These are phyloP conservation scores for Pichia insulana DNA, from an alignment of 805 yeast species.

Conservation along the genomic window DNA sequence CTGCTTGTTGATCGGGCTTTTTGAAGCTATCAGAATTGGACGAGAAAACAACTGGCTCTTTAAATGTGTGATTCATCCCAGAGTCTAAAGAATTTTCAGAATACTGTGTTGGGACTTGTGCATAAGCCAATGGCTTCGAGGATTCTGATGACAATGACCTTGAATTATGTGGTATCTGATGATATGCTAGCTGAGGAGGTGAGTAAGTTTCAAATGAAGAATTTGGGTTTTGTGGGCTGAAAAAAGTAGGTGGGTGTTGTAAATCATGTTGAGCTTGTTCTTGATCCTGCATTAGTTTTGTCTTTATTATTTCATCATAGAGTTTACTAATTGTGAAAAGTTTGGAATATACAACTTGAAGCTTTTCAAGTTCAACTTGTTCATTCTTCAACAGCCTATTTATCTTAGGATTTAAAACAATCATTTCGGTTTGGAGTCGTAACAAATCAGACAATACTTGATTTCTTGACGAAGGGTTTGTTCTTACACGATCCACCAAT, in stretches of 20 bases:
- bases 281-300: conserved; percentile 30
- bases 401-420: conserved; percentile 60
- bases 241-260: no score
- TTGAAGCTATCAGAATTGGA: no score
- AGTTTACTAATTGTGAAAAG: conserved; percentile 64
- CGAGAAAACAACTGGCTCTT: no score
- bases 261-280: conserved; percentile 1
- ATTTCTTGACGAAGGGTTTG: conserved; percentile 30
- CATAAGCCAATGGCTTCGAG: neutral
- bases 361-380: conserved; percentile 51
- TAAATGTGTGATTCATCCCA: no score
- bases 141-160: neutral
- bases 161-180: conserved; percentile 1
- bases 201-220: no score
- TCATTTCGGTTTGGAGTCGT: conserved; percentile 50
- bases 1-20: no score
- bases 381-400: conserved; percentile 51
- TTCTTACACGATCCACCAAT: conserved; percentile 44
- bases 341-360: conserved; percentile 69
- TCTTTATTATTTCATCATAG: conserved; percentile 70
- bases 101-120: neutral
- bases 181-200: conserved; percentile 6
- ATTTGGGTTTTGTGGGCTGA: neutral
- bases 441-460: conserved; percentile 42
- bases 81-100: neutral